Percentiles rank a stretch among this genome's conserved stretches.
Evolutionary conservation across 2,329 filamentous ascomycete species (phyloP).

Genomic region (Curvularia eragrostidis): DNA sequence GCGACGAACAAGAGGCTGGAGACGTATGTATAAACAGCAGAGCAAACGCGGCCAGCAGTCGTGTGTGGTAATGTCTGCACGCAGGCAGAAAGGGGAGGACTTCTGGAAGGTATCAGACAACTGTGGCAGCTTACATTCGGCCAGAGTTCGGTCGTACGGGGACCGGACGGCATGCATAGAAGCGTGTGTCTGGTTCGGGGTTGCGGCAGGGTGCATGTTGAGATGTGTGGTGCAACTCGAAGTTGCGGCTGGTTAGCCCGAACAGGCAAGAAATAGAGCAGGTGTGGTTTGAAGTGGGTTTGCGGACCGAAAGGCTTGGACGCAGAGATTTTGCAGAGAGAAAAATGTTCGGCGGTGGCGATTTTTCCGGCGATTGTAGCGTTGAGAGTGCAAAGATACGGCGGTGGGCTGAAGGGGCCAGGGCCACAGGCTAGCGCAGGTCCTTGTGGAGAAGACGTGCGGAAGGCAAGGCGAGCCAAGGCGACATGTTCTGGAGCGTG

Average conservation of each 20-base stretch:
- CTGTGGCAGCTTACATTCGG: not conserved
- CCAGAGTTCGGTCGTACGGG: not conserved
- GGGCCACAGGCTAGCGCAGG: conserved; percentile 4
- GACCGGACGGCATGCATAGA: conserved; percentile 10
- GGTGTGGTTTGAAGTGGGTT: conserved; percentile 3
- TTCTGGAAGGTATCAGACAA: conserved; percentile 23
- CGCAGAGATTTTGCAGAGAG: not conserved
- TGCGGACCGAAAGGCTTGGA: conserved; percentile 1
- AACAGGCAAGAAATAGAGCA: conserved; percentile 5
- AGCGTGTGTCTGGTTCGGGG: conserved; percentile 6
- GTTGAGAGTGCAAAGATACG: not conserved
- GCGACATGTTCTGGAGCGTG: not conserved
- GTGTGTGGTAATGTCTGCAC: conserved; percentile 8
- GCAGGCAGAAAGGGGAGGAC: conserved; percentile 17
- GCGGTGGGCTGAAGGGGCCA: not conserved
- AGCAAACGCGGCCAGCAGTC: conserved; percentile 6
- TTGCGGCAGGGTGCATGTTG: conserved; percentile 9
- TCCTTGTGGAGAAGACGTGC: conserved; percentile 13
- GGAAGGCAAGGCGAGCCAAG: conserved; percentile 7
- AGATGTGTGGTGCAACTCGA: conserved; percentile 14
- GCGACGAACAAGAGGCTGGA: conserved; percentile 3
- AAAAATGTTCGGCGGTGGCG: conserved; percentile 3
- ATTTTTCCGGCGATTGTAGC: not conserved
- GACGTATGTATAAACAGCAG: not conserved
- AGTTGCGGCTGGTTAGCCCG: conserved; percentile 4